Evolutionary conservation across 768 basidiomycete species (phyloP), one percentile per base, ranked within the genome.

Genomic region (Leccinum rimulosum): DNA sequence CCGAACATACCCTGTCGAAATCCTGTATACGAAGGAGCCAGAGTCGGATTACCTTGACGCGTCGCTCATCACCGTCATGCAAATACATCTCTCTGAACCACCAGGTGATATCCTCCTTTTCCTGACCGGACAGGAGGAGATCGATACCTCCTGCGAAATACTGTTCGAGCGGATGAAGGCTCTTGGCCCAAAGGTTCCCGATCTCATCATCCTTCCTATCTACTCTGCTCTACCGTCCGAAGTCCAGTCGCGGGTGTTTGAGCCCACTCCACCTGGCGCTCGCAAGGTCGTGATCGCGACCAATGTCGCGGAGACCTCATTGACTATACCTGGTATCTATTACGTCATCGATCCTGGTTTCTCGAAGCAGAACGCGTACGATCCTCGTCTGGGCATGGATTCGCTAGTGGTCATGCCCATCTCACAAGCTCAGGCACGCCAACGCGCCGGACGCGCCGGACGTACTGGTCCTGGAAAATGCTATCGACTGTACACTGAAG

Each of bases 241-340:
- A 74, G 95, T 98, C 56, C 97, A 99, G 74, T 98, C 95, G 7
- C 84, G 93, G 31, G 96, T 99, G 43, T 99, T 99, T 75, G 97
- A 98, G 60, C 95, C 96, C 6, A 93, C 97, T 0, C 97, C 97
- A 6, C 95, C 95, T 17, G 97, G 97, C 51, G 88, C 96, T n/a
- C 91, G 97, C 60, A 99, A 99, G 78, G 94, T 96, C 61, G 95
- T 98, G 69, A 93, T 99, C 65, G 96, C 97, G n/a, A 99, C 97
- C 27, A 99, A 98, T 74, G 95, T 98, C 56, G 97, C 97, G 3
- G 97, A 99, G 79, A 98, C 97, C 11, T 95, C 93, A 76, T 80
- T 99, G 71, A 98, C 97, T 8, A 99, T 98, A 68, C 94, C 95
- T 35, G 97, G 95, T 31, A 97, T 99, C 71, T 98, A 98, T 80